These are phyloP conservation scores for Hansenula anomala DNA, from an alignment of 1,139 yeast species.

Conservation along the genomic window DNA sequence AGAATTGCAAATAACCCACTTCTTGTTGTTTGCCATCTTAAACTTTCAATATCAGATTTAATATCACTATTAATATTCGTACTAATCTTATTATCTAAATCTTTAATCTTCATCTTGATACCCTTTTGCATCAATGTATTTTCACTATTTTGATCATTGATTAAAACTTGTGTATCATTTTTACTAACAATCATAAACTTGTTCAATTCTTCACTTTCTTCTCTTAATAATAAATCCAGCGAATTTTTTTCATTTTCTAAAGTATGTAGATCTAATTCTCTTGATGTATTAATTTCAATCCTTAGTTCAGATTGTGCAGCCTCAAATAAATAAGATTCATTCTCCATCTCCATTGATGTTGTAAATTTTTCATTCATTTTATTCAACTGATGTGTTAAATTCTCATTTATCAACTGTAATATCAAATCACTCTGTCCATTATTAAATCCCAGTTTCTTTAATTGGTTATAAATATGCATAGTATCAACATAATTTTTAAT, in stretches of 20 bases:
- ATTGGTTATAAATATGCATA: slow-evolving; percentile 22
- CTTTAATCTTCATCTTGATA: slow-evolving; percentile 71
- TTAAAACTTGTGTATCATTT: slow-evolving; percentile 78
- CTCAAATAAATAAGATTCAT: slow-evolving; percentile 82
- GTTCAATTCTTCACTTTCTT: slow-evolving; percentile 72
- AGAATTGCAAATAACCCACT: slow-evolving; percentile 52
- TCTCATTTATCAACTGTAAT: slow-evolving; percentile 43
- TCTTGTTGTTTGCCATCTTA: slow-evolving; percentile 91
- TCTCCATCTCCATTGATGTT: slow-evolving; percentile 70
- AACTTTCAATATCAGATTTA: slow-evolving; percentile 79
- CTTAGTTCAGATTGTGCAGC: slow-evolving; percentile 88
- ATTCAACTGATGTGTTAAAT: slow-evolving; percentile 49
- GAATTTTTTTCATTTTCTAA: slow-evolving; percentile 62
- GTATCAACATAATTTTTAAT: slow-evolving; percentile 27
- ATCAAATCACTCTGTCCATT: slow-evolving; percentile 49
- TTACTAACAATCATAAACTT: slow-evolving; percentile 57
- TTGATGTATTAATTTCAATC: slow-evolving; percentile 69
- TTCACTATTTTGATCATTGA: slow-evolving; percentile 83
- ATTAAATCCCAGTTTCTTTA: slow-evolving; percentile 36
- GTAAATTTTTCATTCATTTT: slow-evolving; percentile 56
- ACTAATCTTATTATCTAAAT: slow-evolving; percentile 78
- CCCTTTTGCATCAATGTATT: slow-evolving; percentile 73
- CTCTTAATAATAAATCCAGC: slow-evolving; percentile 66
- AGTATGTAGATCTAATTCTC: slow-evolving; percentile 70
- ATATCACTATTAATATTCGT: slow-evolving; percentile 79